These are phyloP conservation scores for Myriosclerotinia curreyana DNA, from an alignment of 2,329 filamentous ascomycete species.

Conservation along the genomic window DNA sequence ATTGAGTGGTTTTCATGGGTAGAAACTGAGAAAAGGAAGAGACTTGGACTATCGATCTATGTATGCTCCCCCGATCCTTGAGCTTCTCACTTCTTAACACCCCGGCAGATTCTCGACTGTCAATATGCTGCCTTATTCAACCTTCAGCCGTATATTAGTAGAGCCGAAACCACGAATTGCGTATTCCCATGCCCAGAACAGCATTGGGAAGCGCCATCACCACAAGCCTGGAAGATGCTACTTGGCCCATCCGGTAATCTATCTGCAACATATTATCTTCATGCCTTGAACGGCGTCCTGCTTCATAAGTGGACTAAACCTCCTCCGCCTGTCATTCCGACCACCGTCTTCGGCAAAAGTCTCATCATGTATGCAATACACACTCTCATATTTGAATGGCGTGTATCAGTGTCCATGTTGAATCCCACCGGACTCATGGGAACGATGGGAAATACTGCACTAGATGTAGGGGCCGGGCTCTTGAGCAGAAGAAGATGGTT, in stretches of 20 bases:
- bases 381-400: constrained; percentile 38
- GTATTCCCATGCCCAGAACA: constrained; percentile 35
- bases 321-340: constrained; percentile 30
- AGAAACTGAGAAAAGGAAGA: constrained; percentile 36
- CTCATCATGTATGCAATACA: constrained; percentile 36
- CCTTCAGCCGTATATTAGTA: constrained; percentile 35
- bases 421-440: constrained; percentile 36
- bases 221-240: constrained; percentile 32
- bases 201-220: constrained; percentile 32
- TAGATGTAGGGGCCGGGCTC: constrained; percentile 34
- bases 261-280: constrained; percentile 33
- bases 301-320: constrained; percentile 36
- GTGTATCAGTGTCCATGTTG: constrained; percentile 34
- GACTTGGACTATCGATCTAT: constrained; percentile 36
- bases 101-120: constrained; percentile 33
- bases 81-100: not conserved
- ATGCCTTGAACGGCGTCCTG: constrained; percentile 35
- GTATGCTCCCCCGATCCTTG: constrained; percentile 25
- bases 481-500: constrained; percentile 29
- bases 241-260: constrained; percentile 30
- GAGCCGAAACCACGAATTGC: constrained; percentile 37
- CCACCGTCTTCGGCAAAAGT: constrained; percentile 33
- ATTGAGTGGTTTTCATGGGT: constrained; percentile 35
- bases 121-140: constrained; percentile 37
- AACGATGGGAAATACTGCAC: constrained; percentile 30